Base-by-base conservation (phyloP, 495 filamentous ascomycete species). In the Neurospora tetrasperma region DNA sequence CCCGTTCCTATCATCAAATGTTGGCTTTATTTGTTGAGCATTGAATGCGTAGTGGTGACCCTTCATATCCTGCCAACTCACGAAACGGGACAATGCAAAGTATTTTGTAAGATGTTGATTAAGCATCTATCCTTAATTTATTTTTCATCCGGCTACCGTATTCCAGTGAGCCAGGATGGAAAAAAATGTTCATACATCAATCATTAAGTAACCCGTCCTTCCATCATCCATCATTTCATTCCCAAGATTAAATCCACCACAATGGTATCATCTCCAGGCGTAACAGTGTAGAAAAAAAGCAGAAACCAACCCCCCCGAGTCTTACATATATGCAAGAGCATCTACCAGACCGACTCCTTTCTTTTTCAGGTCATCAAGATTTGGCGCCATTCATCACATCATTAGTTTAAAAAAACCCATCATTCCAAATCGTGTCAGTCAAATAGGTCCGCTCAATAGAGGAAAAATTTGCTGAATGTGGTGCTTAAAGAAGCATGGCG, bases 401-500 rank as follows among this genome's bases (percentile, higher is more conserved):
- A 66, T 66, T 66, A 66, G 54, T 66, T 66, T 31, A 31, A 18
- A 66, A 62, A 62, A 38, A 35, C 3, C 54, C 54, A 18, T 66
- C 54, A 66, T 66, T 66, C 54, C 27, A 66, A 31, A 18, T 35
- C 54, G 27, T 66, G 27, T 66, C 54, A 35, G 54, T 66, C 14
- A 66, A 35, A 66, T 66, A 66, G 18, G 14, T 35, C 54, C 54
- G 27, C 14, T 35, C 27, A 35, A 18, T 2, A 66, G 4, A 16
- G 20, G n/a, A n/a, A 16, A 31, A 62, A 2, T 31, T 62, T 16
- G 23, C 0, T 14, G 16, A 73, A 73, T 39, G 16, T 35, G 10
- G 27, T 18, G 18, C 42, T 78, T 77, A 82, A 27, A 82, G 78
- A 38, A 82, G 73, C 62, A 73, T 73, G 27, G 76, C 79, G 9